These are phyloP conservation scores for Trichosporon asahii DNA, from an alignment of 1,284 basidiomycete genomes.

Conservation along the genomic window DNA sequence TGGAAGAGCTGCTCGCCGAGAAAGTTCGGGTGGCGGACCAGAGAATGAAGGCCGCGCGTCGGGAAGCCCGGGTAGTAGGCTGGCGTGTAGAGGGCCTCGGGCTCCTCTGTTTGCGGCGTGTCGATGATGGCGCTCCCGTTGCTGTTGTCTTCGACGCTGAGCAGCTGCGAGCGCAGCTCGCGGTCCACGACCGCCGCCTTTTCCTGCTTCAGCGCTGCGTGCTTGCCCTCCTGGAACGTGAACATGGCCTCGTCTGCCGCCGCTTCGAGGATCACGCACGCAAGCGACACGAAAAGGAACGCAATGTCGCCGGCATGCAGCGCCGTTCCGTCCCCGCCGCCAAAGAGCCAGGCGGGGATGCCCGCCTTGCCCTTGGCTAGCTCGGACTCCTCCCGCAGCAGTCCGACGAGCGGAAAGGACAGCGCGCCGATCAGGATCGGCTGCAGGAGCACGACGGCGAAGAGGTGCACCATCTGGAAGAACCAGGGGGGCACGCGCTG, in stretches of 20 bases:
- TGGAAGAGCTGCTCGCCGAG: conserved; percentile 84
- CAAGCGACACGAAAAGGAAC: conserved; percentile 58
- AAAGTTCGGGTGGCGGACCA: conserved; percentile 87
- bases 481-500: conserved; percentile 62
- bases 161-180: not conserved
- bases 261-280: conserved; percentile 67
- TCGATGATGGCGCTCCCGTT: not conserved
- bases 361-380: conserved; percentile 7
- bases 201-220: conserved; percentile 42
- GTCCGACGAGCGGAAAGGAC: conserved; percentile 52
- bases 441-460: conserved; percentile 62
- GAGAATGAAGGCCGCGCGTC: conserved; percentile 78
- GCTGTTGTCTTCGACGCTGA: not conserved
- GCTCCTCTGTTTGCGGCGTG: conserved; percentile 19
- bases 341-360: conserved; percentile 11
- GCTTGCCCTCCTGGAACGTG: conserved; percentile 74
- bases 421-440: conserved; percentile 66
- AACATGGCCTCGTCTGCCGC: conserved; percentile 88
- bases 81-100: conserved; percentile 47
- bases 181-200: not conserved
- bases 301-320: conserved; percentile 63
- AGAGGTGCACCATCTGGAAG: conserved; percentile 73
- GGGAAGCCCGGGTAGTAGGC: conserved; percentile 72
- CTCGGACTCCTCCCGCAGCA: conserved; percentile 5
- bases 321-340: conserved; percentile 51